Base-by-base conservation (phyloP, 768 basidiomycete species). In the Lentinula boryana region DNA sequence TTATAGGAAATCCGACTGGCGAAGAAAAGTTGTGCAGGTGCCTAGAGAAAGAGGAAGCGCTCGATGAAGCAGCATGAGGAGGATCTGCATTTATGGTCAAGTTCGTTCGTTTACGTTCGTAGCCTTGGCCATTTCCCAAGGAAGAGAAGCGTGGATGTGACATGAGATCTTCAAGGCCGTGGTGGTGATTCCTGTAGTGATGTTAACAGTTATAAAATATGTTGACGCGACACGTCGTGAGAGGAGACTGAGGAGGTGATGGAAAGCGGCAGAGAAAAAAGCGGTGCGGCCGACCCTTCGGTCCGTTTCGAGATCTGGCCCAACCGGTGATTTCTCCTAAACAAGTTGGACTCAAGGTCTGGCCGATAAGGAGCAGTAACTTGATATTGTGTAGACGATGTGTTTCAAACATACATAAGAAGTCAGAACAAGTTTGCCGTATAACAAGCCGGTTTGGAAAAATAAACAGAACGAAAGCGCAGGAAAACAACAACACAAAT, bases 21-120 rank as follows among this genome's bases (percentile, higher is more conserved):
- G 50, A 53, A n/a, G 58, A 60, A n/a, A 31, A 36, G 15, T 41
- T 31, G 35, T 50, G 31, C 10, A 27, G 8, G 31, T 60, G 58
- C 23, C 48, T 59, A 6, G 58, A 49, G 23, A 57, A 57, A 33
- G 56, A 31, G 13, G 56, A 49, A 21, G 57, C 27, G 18, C 57
- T 38, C 5, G 41, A 33, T 9, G 58, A 46, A n/a, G 58, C 31
- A 23, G 35, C 38, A 21, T 41, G 38, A 18, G 58, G 40, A 60
- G 58, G 57, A 32, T 49, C 58, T 21, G 50, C 35, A 27, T 23
- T 36, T 16, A 49, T 60, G 23, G 49, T 51, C 44, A 50, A 31
- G 40, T 50, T 50, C 27, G 58, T 52, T 18, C 58, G 58, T 52
- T 60, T 60, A 21, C 58, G 58, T 52, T 60, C 58, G n/a, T 52